A percentile compares a stretch with the other conserved stretches of the same genome.
These are phyloP conservation scores for Ustilago tritici DNA, from an alignment of 1,284 basidiomycete species.

Conservation along the genomic window DNA sequence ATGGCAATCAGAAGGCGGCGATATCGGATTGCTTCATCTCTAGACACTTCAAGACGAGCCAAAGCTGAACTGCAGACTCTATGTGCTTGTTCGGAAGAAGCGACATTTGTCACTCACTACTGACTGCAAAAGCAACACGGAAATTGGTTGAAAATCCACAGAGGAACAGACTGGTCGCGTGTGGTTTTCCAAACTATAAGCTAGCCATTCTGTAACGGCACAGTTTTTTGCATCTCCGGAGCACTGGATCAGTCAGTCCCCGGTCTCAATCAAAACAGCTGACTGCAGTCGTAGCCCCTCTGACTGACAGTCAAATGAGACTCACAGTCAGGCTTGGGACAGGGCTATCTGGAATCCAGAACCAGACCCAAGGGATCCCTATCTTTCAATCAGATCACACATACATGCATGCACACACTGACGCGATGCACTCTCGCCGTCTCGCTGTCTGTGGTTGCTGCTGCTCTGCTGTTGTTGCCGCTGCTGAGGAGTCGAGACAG, in stretches of 20 bases:
- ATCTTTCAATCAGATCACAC: too few relatives aligned
- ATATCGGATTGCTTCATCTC: neutral
- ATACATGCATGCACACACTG: neutral
- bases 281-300: neutral
- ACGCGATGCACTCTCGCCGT: neutral
- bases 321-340: too few relatives aligned
- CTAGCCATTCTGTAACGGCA: neutral
- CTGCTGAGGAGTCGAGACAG: conserved; percentile 2
- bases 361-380: too few relatives aligned
- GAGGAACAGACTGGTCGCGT: neutral
- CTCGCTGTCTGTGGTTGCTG: too few relatives aligned
- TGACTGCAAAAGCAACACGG: neutral
- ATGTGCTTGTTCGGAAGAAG: neutral
- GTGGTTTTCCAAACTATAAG: neutral
- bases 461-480: neutral
- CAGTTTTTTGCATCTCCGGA: neutral
- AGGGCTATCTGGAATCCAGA: too few relatives aligned
- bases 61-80: neutral
- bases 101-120: neutral
- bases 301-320: neutral
- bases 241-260: neutral
- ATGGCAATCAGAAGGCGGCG: neutral
- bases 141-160: neutral
- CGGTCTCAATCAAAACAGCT: neutral
- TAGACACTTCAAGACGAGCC: neutral